Conservation (phyloP, 306 rosid genomes). For the Medicago arabica region DNA sequence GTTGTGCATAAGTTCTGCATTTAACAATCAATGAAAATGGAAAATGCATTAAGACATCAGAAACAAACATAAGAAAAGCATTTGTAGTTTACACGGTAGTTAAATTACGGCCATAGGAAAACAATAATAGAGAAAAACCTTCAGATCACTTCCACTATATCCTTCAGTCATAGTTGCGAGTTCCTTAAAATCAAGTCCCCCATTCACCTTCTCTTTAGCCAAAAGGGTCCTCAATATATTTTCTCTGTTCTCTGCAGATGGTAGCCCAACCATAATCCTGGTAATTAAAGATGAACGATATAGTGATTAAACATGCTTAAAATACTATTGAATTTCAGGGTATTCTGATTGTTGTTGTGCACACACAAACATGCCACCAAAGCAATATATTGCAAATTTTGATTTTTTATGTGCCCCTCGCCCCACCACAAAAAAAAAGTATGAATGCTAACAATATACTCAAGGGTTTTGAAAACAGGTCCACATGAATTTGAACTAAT, state of each 20-base stretch:
- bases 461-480: not conserved
- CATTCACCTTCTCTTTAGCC: constrained; percentile 74
- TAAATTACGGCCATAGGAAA: not conserved
- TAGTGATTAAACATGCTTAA: constrained; percentile 13
- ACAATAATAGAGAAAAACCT: constrained; percentile 52
- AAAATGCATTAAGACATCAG: constrained; percentile 34
- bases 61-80: constrained; percentile 29
- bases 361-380: not conserved
- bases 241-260: constrained; percentile 78
- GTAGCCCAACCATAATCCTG: constrained; percentile 93
- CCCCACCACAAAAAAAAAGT: not conserved
- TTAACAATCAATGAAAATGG: constrained; percentile 24
- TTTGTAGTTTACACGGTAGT: not conserved
- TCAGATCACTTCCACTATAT: constrained; percentile 91
- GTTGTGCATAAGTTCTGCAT: constrained; percentile 86
- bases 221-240: constrained; percentile 75
- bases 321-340: constrained; percentile 8
- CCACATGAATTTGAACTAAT: not conserved
- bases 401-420: no score
- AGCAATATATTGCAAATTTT: not conserved
- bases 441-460: not conserved
- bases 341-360: constrained; percentile 14
- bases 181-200: constrained; percentile 69
- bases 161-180: constrained; percentile 88
- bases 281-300: constrained; percentile 25